Evolutionary conservation across 2,329 filamentous ascomycete species (phyloP), one percentile per base, ranked within the genome.

Genomic region (Fusarium cyanostomum): DNA sequence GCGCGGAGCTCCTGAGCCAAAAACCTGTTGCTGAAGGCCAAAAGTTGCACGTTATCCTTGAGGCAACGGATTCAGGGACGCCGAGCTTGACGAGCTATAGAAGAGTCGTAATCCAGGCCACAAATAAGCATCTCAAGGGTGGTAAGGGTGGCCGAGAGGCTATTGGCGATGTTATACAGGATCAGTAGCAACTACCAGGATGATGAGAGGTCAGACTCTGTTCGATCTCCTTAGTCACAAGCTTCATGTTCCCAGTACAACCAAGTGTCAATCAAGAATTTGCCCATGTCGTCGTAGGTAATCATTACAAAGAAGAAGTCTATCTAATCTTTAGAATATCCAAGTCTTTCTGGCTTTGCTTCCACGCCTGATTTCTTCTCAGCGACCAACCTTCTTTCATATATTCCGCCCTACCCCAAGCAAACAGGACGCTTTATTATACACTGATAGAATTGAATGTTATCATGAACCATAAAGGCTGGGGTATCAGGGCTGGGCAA

Each of bases 1-100:
- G 64, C 15, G 59, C 59, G 2, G 66, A 69, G 76, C 34, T 78
- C 74, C 9, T 77, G 15, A 72, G 70, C 42, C 67, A 73, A 16
- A 70, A 75, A 39, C 72, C 77, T 11, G 59, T 78, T 27, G 71
- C 66, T 5, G 72, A 73, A 49, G 81, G 82, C 4, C 77, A 82
- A 68, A 59, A 77, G 38, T 71, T 83, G 60, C 82, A 84, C 69
- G 59, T 84, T 34, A 79, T 85, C 24, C 72, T 85, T 1, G 79
- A 83, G 61, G 81, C 84, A 5, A 79, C 71, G 8, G 79, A 82
- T 52, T 68, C 73, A 16, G 82, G 81, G 1, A 71, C 70, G 4
- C 79, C 79, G 16, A 69, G 72, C 8, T 68, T 85, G 64, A 82
- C 79, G 30, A 80, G 74, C 44, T 84, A 84, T 70, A 76, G 79